Evolutionary conservation across 331 rosid genomes (phyloP).

Genomic region (Erythrophleum ivorense): DNA sequence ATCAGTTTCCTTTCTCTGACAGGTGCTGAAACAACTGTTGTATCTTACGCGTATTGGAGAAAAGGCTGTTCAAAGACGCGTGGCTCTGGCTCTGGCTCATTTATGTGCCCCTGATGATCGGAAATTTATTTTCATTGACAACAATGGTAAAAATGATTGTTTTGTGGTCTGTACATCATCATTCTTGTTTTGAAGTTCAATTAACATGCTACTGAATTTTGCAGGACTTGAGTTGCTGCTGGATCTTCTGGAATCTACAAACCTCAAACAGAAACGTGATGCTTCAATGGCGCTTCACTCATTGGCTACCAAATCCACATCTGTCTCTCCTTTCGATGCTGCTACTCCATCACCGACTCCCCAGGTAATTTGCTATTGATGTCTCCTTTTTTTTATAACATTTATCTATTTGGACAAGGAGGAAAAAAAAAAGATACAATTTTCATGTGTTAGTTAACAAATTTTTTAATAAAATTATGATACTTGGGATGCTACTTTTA

Average conservation of each 20-base stretch:
- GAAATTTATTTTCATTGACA: conserved; percentile 76
- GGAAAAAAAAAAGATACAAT: neutral
- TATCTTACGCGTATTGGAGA: conserved; percentile 76
- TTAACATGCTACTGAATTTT: conserved; percentile 34
- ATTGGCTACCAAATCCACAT: conserved; percentile 70
- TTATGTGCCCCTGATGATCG: conserved; percentile 74
- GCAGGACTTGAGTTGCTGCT: conserved; percentile 84
- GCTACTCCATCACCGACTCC: conserved; percentile 61
- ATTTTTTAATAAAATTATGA: neutral
- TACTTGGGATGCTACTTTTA: neutral
- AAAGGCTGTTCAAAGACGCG: conserved; percentile 65
- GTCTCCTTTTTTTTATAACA: neutral
- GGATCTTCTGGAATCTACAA: conserved; percentile 67
- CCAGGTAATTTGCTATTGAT: conserved; percentile 48
- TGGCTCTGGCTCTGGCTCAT: conserved; percentile 90
- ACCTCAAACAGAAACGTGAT: conserved; percentile 65
- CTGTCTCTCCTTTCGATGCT: conserved; percentile 49
- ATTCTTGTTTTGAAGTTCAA: neutral
- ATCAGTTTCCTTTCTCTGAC: conserved; percentile 41
- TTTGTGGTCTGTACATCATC: neutral
- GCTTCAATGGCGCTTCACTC: conserved; percentile 80
- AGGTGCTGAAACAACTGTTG: conserved; percentile 79
- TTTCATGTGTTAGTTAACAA: neutral
- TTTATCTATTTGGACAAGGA: neutral
- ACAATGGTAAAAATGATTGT: conserved; percentile 55